Conservation (phyloP, 129 eudicot genomes). For the Silybum marianum region DNA sequence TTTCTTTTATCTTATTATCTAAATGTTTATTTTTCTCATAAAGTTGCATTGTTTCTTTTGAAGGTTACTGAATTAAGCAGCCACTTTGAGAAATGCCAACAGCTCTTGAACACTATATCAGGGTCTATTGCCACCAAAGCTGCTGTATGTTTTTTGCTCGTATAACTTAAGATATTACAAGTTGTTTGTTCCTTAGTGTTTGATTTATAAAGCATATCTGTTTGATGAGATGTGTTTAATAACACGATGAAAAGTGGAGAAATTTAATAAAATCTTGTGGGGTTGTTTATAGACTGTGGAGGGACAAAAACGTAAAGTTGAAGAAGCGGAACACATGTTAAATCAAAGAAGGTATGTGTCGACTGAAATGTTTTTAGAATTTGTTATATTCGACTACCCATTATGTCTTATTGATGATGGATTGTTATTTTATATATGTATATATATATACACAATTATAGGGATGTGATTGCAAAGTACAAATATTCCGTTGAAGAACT, state of each 20-base stretch:
- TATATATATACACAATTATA: constrained; percentile 27
- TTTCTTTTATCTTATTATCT: too few species aligned
- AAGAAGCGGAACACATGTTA: constrained; percentile 75
- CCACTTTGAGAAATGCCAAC: constrained; percentile 95
- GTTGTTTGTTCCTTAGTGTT: background rate
- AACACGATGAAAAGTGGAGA: background rate
- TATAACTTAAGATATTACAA: too few species aligned
- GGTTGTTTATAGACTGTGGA: constrained; percentile 71
- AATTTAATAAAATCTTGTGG: background rate
- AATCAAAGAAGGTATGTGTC: constrained; percentile 69
- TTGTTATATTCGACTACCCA: background rate
- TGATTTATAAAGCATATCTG: background rate
- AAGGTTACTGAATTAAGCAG: constrained; percentile 78
- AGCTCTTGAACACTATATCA: constrained; percentile 80
- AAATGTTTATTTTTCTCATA: constrained; percentile 7
- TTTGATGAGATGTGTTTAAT: background rate
- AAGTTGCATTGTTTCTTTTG: constrained; percentile 36
- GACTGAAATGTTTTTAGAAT: background rate
- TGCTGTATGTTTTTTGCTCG: constrained; percentile 43
- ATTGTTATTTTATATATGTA: background rate
- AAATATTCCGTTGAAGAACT: constrained; percentile 79
- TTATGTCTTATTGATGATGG: constrained; percentile 14
- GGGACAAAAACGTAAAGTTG: constrained; percentile 76
- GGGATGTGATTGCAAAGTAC: constrained; percentile 76
- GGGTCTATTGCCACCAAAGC: constrained; percentile 77